Base-by-base conservation (phyloP, 2,329 filamentous ascomycete genomes). In the Pezicula neosporulosa region DNA sequence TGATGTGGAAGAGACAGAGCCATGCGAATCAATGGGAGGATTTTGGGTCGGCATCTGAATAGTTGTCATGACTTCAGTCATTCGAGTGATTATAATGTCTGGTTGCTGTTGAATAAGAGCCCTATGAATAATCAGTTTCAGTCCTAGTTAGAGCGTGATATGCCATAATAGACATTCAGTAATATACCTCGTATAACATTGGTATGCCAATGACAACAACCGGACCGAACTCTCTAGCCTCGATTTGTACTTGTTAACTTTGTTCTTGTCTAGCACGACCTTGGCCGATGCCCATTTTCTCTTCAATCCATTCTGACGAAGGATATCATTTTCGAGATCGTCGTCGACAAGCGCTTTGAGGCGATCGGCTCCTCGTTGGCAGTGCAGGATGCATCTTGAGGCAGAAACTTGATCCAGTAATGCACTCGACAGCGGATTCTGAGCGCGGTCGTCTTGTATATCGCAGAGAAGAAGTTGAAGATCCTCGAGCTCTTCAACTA, bases 401-500 rank as follows among this genome's bases (percentile, higher is more conserved):
- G 35, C 12, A 6, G 35, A 3, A 13, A 13, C 24, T 49, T 12
- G 21, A 47, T 42, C 5, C 27, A 30, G 38, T 19, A 33, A 18
- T 16, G 15, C 6, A 19, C 27, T 16, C 21, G 30, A 37, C 12
- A 37, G 3, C 35, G 9, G 33, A 15, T 8, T 24, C 42, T 12
- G 35, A 37, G 35, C 38, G 10, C 28, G 44, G 21, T 46, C 33
- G 8, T 49, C 45, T n/a, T 48, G 44, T 3, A 52, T 37, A 18
- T 45, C 42, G 15, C 37, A 47, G 10, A 56, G 36, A 6, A 54
- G 38, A 12, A 38, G 15, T 33, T 44, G 49, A 15, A 55, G 27
- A 4, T 38, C 47, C 19, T 57, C 19, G 6, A 55, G 47, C 13
- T 57, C 55, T 16, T 49, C 43, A 13, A 37, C n/a, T 16, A 37